Percentiles rank a stretch among this genome's conserved stretches.
These are phyloP conservation scores for Ochetophila trinervis DNA, from an alignment of 306 rosid genomes.

Conservation along the genomic window DNA sequence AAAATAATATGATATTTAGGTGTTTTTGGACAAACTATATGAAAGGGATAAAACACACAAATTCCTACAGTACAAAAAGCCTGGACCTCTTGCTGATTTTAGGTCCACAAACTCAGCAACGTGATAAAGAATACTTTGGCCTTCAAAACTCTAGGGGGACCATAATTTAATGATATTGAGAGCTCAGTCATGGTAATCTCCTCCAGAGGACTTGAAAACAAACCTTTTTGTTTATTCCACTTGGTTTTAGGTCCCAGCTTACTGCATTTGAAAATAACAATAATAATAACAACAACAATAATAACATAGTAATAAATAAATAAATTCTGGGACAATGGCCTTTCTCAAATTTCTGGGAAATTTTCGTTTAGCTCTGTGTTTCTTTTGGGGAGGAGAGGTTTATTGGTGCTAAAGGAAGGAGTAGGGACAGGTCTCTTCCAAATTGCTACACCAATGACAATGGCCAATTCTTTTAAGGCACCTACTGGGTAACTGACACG, in stretches of 20 bases:
- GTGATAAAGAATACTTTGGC: slow-evolving; percentile 15
- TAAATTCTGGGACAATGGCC: too few relatives aligned
- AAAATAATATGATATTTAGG: not conserved
- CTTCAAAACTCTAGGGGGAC: slow-evolving; percentile 16
- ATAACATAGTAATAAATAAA: too few relatives aligned
- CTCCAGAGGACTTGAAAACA: slow-evolving; percentile 4
- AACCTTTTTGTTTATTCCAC: not conserved
- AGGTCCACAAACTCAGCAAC: slow-evolving; percentile 75
- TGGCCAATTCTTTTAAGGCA: not conserved
- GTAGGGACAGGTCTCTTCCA: slow-evolving; percentile 1
- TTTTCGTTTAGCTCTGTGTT: not conserved
- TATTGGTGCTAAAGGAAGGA: not conserved
- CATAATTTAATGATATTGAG: slow-evolving; percentile 26
- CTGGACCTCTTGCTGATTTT: slow-evolving; percentile 42
- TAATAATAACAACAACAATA: too few relatives aligned
- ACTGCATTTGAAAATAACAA: slow-evolving; percentile 15
- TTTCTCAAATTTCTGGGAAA: not conserved
- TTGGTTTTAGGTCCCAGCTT: slow-evolving; percentile 19
- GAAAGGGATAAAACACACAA: slow-evolving; percentile 53
- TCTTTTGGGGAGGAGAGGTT: not conserved
- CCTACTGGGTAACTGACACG: not conserved
- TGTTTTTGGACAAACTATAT: slow-evolving; percentile 12
- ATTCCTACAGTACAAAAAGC: slow-evolving; percentile 48
- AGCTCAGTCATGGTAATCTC: slow-evolving; percentile 42
- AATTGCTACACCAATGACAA: too few relatives aligned